Conservation (phyloP, 2,329 filamentous ascomycete species). For the Penicillium sp. region DNA sequence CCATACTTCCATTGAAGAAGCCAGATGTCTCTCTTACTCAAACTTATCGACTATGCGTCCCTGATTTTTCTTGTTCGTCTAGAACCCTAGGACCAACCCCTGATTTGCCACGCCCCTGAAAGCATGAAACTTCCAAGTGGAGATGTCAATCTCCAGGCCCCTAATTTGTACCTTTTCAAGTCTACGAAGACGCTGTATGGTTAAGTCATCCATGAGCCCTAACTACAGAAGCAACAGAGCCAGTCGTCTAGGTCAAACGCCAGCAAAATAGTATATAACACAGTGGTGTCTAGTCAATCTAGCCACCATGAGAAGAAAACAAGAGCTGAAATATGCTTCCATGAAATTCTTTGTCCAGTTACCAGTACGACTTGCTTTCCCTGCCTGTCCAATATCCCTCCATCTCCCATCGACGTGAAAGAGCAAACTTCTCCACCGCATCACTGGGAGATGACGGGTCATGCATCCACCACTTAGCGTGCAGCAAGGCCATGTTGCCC, state of each 20-base stretch:
- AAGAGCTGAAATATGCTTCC: background rate
- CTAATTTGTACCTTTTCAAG: too few species aligned
- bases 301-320: background rate
- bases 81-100: background rate
- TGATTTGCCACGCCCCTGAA: background rate
- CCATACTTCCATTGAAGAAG: too few species aligned
- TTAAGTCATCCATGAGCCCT: too few species aligned
- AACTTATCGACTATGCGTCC: too few species aligned
- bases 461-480: conserved; percentile 6
- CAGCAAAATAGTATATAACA: too few species aligned
- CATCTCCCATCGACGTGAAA: conserved; percentile 8
- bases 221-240: background rate
- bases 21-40: too few species aligned
- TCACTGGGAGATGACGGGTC: background rate
- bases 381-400: conserved; percentile 8
- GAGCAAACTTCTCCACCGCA: background rate
- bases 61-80: background rate
- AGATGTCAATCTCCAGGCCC: background rate
- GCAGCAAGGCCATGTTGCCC: conserved; percentile 3
- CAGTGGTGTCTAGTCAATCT: too few species aligned
- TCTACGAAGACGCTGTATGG: too few species aligned
- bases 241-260: background rate
- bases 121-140: background rate
- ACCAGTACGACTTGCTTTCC: background rate
- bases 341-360: background rate